These are phyloP conservation scores for Starmerella tilneyi DNA, from an alignment of 805 yeast genomes.

Conservation along the genomic window DNA sequence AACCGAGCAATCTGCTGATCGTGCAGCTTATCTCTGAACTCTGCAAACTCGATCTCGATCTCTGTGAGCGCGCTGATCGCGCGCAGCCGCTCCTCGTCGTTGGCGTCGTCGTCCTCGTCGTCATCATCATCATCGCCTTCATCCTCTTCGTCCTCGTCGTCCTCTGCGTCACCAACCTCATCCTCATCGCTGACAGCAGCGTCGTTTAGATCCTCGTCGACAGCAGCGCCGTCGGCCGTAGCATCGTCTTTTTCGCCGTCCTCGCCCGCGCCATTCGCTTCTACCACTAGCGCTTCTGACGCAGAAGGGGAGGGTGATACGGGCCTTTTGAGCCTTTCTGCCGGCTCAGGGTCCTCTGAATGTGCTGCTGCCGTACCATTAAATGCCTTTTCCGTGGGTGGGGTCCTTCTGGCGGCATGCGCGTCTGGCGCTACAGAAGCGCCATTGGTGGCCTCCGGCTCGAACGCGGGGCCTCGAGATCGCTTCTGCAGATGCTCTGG, in stretches of 20 bases:
- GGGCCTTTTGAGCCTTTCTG: background rate
- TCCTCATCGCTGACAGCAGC: no score
- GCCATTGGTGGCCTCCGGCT: background rate
- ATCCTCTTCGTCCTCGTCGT: slow-evolving; percentile 12
- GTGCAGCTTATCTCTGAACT: slow-evolving; percentile 69
- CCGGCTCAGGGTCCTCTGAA: background rate
- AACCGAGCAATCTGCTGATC: slow-evolving; percentile 69
- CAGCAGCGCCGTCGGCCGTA: slow-evolving; percentile 1
- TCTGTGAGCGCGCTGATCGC: slow-evolving; percentile 66
- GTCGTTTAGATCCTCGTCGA: slow-evolving; percentile 10
- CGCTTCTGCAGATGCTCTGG: background rate
- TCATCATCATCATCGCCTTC: slow-evolving; percentile 23
- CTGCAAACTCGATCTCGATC: slow-evolving; percentile 80
- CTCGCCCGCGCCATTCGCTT: slow-evolving; percentile 2
- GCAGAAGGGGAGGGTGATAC: background rate
- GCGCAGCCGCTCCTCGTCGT: slow-evolving; percentile 41
- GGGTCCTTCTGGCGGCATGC: no score
- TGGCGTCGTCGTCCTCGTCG: slow-evolving; percentile 24
- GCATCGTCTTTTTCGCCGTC: slow-evolving; percentile 1
- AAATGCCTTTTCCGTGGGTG: no score
- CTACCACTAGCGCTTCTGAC: background rate
- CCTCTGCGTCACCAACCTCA: background rate
- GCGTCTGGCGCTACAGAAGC: background rate
- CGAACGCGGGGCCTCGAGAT: background rate
- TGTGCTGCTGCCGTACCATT: background rate